Evolutionary conservation across 2,329 filamentous ascomycete species (phyloP).

Genomic region (Colletotrichum incanum): DNA sequence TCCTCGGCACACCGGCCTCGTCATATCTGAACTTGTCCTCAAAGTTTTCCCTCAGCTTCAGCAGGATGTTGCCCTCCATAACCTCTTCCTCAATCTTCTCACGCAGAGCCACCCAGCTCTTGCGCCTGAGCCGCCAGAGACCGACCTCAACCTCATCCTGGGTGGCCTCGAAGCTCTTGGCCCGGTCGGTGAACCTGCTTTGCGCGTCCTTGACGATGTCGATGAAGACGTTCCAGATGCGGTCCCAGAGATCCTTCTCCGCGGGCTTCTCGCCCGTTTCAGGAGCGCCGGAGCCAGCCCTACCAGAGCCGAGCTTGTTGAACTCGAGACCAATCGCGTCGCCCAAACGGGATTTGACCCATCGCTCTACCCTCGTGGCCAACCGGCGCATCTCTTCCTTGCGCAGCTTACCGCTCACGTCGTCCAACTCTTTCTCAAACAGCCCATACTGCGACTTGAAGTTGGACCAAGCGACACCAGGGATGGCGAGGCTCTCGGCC

Average conservation of each 20-base stretch:
- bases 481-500: conserved; percentile 81
- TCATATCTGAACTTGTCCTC: conserved; percentile 99
- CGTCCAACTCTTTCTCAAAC: conserved; percentile 92
- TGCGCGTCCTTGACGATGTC: conserved; percentile 89
- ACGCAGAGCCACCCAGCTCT: conserved; percentile 93
- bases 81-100: conserved; percentile 97
- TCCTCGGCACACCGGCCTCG: conserved; percentile 91
- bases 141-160: conserved; percentile 93
- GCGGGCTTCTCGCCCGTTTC: conserved; percentile 82
- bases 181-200: conserved; percentile 86
- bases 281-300: conserved; percentile 85
- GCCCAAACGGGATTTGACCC: conserved; percentile 89
- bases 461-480: conserved; percentile 89
- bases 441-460: conserved; percentile 85
- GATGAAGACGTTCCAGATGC: conserved; percentile 90
- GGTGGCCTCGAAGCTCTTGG: conserved; percentile 93
- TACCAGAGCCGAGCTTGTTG: conserved; percentile 93
- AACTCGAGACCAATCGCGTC: conserved; percentile 95
- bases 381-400: conserved; percentile 97
- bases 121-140: conserved; percentile 91
- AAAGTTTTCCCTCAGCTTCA: conserved; percentile 98
- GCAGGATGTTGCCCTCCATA: conserved; percentile 95
- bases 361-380: conserved; percentile 91
- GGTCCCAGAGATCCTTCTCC: conserved; percentile 95
- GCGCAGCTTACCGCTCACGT: conserved; percentile 86